phyloP scores from a whole-genome alignment of 164 flowering plant species.

The Tetrastigma voinierianum region DNA sequence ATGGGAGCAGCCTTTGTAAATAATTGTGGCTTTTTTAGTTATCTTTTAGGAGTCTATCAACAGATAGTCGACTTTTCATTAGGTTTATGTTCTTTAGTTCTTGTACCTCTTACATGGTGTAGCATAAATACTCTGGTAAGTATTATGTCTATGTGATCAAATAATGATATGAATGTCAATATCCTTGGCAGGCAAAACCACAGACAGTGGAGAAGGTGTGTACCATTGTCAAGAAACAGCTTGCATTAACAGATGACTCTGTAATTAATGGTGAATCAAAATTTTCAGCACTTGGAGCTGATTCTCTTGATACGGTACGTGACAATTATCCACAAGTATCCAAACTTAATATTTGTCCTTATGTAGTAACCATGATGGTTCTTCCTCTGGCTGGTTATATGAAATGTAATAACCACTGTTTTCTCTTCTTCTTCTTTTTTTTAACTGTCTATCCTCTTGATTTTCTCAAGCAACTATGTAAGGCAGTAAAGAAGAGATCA shows the following conservation, averaged over 20 bases:
- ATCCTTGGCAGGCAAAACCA: slow-evolving; percentile 42
- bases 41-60: too few species aligned
- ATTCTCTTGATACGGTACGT: slow-evolving; percentile 64
- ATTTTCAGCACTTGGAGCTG: slow-evolving; percentile 58
- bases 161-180: slow-evolving; percentile 2
- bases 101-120: background rate
- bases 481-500: too few species aligned
- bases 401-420: too few species aligned
- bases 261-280: slow-evolving; percentile 44
- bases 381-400: too few species aligned
- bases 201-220: slow-evolving; percentile 56
- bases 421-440: too few species aligned
- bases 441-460: too few species aligned
- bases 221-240: slow-evolving; percentile 49
- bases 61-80: background rate
- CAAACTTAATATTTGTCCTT: too few species aligned
- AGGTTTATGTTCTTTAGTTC: background rate
- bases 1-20: too few species aligned
- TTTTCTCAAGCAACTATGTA: too few species aligned
- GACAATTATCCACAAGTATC: background rate
- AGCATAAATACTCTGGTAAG: background rate
- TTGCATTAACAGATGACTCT: slow-evolving; percentile 40
- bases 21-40: too few species aligned
- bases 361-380: too few species aligned
- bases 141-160: background rate